Base-by-base conservation (phyloP, 2,329 filamentous ascomycete genomes). In the Fusarium austroafricanum region DNA sequence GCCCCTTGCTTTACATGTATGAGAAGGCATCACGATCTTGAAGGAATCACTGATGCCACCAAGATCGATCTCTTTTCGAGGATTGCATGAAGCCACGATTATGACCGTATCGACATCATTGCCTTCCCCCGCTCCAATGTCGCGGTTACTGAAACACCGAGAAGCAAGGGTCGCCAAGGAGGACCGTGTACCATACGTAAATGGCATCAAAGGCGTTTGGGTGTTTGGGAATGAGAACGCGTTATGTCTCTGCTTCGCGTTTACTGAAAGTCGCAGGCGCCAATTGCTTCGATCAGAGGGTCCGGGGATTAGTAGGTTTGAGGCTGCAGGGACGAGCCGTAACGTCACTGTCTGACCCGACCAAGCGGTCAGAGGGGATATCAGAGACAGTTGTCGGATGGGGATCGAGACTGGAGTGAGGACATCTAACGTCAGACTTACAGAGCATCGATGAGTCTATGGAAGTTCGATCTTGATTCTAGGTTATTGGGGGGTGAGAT, bases 391-490 rank as follows among this genome's bases (percentile, higher is more conserved):
- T 38, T 21, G 28, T 42, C 21, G 15, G 20, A 47, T 37, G 33
- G 26, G 28, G 59, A 68, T 68, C 60, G 60, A 52, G 39, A 45
- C 40, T 60, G 31, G 11, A 59, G 67, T 51, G 65, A 63, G 33
- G 28, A 52, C 47, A 47, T 46, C 33, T 52, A 45, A 53, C 31
- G 63, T 46, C 54, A 57, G 47, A 29, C 23, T 55, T 31, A 44
- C 20, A 37, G 28, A 47, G 28, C 23, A 40, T 56, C 67, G 67
- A 70, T 70, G 64, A 55, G 52, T 40, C 50, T 55, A 55, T 21
- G 20, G 43, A 71, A 61, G 42, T 61, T 53, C 68, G 68, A 71
- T 71, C 51, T 55, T 58, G 51, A 37, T 42, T 53, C 33, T 58
- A 54, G 43, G 42, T 35, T 60, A 14, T 46, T 43, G 49, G 55